Evolutionary conservation across 73 alveolate species (phyloP), one percentile per base, ranked within the genome.

Genomic region (Halteria grandinella): DNA sequence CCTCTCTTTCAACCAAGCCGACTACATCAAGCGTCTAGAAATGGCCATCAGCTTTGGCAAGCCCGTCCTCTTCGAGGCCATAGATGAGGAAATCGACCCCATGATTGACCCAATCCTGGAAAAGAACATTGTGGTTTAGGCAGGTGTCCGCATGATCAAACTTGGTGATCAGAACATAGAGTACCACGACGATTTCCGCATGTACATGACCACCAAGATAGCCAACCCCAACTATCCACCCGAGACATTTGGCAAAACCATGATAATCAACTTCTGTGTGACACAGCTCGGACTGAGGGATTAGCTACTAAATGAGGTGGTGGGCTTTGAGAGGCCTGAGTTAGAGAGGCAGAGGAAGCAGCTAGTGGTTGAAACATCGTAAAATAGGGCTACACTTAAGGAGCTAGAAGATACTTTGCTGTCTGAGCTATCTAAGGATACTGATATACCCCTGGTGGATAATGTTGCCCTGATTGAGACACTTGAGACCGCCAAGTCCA

Each of bases 161-260:
- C 83, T 94, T 6, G 97, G 97, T 23, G 98, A 72, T 37, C 24
- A 79, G 62, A 92, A 70, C 63, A 92, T 93, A 17, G 98, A 89
- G 58, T 85, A 96, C 91, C 85, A 87, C 52, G 98, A 93, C 40
- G 95, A 92, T 55, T 97, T 97, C 94, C 88, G 88, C 74, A 85
- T 97, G 55, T 96, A 85, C 95, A 84, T 97, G 88, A 97, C 99
- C 47, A 94, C 99, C 58, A 97, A 97, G 83, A 95, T 97, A 28
- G 97, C 99, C 69, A 97, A 97, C 75, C 99, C 99, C 1, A 93
- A 84, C 90, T 97, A 97, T 76, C 88, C 99, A 53, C 99, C 99
- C 0, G 99, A 97, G 92, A 94, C 90, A 70, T 94, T 96, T 96
- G 99, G 99, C 50, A 97, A 97, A 66, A 96, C 99, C 18, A 95